Evolutionary conservation across 1,284 basidiomycete genomes (phyloP).

Genomic region (Testicularia cyperi): DNA sequence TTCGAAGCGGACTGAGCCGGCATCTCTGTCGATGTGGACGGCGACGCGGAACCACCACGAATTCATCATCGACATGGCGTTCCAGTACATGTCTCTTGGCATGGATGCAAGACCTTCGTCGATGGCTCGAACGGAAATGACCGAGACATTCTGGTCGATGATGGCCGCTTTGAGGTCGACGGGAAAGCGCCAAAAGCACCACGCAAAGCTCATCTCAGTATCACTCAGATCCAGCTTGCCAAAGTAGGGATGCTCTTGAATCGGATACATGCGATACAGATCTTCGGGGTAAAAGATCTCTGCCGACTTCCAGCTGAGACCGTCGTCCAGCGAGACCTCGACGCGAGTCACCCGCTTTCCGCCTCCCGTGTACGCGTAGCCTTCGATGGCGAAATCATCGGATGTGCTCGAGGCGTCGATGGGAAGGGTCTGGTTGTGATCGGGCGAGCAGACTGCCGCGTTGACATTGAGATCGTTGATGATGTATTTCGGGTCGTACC

Average conservation of each 20-base stretch:
- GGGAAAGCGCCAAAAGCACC: constrained; percentile 69
- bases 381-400: constrained; percentile 52
- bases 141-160: constrained; percentile 61
- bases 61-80: constrained; percentile 69
- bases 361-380: constrained; percentile 73
- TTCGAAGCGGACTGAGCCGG: constrained; percentile 65
- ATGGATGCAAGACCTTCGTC: constrained; percentile 66
- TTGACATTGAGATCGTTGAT: constrained; percentile 69
- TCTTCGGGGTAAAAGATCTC: constrained; percentile 67
- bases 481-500: constrained; percentile 67
- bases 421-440: constrained; percentile 66
- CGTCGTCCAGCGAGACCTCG: constrained; percentile 69
- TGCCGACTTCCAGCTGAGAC: constrained; percentile 66
- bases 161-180: constrained; percentile 62
- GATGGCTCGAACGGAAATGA: constrained; percentile 67
- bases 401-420: constrained; percentile 9
- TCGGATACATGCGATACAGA: constrained; percentile 62
- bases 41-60: constrained; percentile 68
- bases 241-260: constrained; percentile 57
- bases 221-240: constrained; percentile 64
- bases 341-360: constrained; percentile 68
- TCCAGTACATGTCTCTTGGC: constrained; percentile 65
- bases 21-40: constrained; percentile 62
- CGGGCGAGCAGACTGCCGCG: constrained; percentile 67
- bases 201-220: constrained; percentile 68